These are phyloP conservation scores for Miscanthus sacchariflorus DNA, from an alignment of 202 grass and related monocot species.

Conservation along the genomic window DNA sequence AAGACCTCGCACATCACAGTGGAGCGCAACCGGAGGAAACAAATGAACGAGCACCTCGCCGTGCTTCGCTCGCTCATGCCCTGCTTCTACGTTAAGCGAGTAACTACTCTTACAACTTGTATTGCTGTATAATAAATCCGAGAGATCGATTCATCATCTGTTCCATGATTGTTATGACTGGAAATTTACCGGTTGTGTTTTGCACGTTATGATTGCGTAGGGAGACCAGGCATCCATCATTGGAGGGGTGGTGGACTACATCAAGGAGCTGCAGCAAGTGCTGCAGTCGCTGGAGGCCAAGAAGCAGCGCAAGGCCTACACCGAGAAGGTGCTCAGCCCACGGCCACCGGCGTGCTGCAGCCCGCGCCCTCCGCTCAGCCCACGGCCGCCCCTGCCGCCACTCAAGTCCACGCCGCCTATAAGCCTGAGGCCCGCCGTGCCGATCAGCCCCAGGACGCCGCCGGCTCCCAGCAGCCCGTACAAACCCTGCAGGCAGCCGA, in stretches of 20 bases:
- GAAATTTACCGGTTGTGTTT: neutral
- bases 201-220: conserved; percentile 36
- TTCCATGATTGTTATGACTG: neutral
- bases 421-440: conserved; percentile 65
- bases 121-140: neutral
- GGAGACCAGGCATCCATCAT: conserved; percentile 99
- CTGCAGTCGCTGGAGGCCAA: conserved; percentile 89
- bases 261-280: conserved; percentile 95
- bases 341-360: conserved; percentile 56
- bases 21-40: conserved; percentile 81
- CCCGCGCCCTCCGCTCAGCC: conserved; percentile 68
- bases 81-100: conserved; percentile 72
- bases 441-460: conserved; percentile 78
- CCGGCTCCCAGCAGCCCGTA: conserved; percentile 65
- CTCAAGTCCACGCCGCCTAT: conserved; percentile 56
- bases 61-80: conserved; percentile 76
- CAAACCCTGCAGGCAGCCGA: conserved; percentile 42
- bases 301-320: conserved; percentile 89
- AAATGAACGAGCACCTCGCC: conserved; percentile 76
- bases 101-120: conserved; percentile 38
- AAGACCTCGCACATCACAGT: conserved; percentile 62
- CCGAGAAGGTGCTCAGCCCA: conserved; percentile 73
- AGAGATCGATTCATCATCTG: neutral
- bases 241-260: conserved; percentile 96
- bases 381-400: conserved; percentile 39